A percentile compares a stretch with the other conserved stretches of the same genome.
phyloP scores from a whole-genome alignment of 2,329 filamentous ascomycete species.

The Lasiodiplodia citricola region DNA sequence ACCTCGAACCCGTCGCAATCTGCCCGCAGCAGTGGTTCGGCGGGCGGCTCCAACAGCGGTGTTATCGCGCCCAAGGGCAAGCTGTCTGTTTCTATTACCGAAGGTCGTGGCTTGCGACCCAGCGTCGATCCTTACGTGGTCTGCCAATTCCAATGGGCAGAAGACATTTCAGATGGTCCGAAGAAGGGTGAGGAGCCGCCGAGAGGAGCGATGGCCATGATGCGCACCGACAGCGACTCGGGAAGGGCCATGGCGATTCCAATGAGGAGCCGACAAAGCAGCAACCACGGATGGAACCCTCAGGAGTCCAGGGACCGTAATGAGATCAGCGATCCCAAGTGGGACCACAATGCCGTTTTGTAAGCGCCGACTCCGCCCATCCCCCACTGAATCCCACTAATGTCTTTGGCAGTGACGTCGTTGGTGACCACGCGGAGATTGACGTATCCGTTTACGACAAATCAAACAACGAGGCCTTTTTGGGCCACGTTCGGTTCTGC shows the following conservation, averaged over 20 bases:
- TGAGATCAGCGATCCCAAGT: conserved; percentile 81
- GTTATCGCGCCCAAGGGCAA: conserved; percentile 81
- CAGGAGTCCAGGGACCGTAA: conserved; percentile 62
- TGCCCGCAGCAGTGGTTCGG: conserved; percentile 39
- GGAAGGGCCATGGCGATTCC: conserved; percentile 91
- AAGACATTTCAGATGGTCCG: conserved; percentile 90
- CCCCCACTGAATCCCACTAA: conserved; percentile 32
- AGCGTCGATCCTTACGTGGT: conserved; percentile 93
- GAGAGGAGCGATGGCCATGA: conserved; percentile 54
- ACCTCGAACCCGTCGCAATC: conserved; percentile 59
- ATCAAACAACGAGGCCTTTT: conserved; percentile 81
- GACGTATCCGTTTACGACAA: conserved; percentile 95
- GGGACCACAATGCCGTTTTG: conserved; percentile 96
- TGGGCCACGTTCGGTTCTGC: conserved; percentile 86
- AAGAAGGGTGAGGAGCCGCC: conserved; percentile 62
- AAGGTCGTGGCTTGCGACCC: conserved; percentile 80
- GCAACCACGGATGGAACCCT: conserved; percentile 78
- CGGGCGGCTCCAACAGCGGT: conserved; percentile 57
- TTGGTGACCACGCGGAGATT: conserved; percentile 86
- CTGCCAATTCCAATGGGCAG: conserved; percentile 94
- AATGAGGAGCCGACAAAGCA: conserved; percentile 96
- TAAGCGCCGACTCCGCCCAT: conserved; percentile 58
- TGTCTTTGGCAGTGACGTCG: conserved; percentile 73
- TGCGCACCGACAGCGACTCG: conserved; percentile 77
- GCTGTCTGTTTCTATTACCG: conserved; percentile 84